Conservation (phyloP, 2,329 filamentous ascomycete genomes). For the Hypomyces perniciosus region DNA sequence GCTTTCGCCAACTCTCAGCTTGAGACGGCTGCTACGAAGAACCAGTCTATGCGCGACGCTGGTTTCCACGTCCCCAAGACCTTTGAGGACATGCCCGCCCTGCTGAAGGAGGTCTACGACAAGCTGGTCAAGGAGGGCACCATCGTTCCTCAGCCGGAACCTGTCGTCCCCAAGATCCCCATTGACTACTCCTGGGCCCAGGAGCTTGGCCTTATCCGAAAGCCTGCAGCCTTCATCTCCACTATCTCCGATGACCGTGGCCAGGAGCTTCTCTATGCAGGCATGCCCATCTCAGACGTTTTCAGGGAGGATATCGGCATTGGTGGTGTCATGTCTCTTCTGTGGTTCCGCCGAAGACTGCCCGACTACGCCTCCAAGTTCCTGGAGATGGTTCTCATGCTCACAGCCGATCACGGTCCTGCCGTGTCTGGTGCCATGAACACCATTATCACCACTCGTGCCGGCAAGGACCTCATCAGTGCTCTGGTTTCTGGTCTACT, state of each 20-base stretch:
- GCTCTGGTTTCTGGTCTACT: constrained; percentile 93
- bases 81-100: constrained; percentile 85
- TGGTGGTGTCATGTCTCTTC: constrained; percentile 97
- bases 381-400: constrained; percentile 99
- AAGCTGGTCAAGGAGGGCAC: constrained; percentile 78
- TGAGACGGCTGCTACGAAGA: constrained; percentile 94
- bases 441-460: constrained; percentile 99
- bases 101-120: constrained; percentile 78
- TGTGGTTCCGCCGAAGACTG: constrained; percentile 98
- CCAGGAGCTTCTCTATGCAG: constrained; percentile 96
- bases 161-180: constrained; percentile 94
- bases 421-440: constrained; percentile 99
- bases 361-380: constrained; percentile 97
- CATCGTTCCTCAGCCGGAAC: constrained; percentile 82
- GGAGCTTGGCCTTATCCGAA: constrained; percentile 98
- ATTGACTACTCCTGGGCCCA: constrained; percentile 99
- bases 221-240: constrained; percentile 98
- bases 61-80: constrained; percentile 93
- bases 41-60: constrained; percentile 91
- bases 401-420: constrained; percentile 97
- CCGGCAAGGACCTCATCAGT: constrained; percentile 96
- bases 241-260: constrained; percentile 99
- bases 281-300: constrained; percentile 99
- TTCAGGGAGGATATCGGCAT: constrained; percentile 99
- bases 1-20: constrained; percentile 99